These are phyloP conservation scores for Zychaea mexicana DNA, from an alignment of 371 early-diverging fungal species.

Conservation along the genomic window DNA sequence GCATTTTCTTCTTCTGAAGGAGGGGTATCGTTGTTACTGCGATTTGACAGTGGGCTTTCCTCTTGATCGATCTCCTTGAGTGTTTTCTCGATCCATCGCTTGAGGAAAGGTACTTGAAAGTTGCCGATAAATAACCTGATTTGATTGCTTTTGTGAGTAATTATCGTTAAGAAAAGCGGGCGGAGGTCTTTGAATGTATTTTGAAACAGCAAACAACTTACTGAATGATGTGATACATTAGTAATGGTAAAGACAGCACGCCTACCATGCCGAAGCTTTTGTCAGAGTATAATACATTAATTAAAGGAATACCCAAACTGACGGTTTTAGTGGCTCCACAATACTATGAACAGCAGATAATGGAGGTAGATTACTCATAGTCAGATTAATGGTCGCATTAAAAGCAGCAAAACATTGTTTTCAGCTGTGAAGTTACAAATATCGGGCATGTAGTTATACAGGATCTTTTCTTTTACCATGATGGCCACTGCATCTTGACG, in stretches of 20 bases:
- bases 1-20: not conserved
- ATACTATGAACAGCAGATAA: conserved; percentile 29
- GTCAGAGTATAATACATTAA: conserved; percentile 68
- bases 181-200: no score
- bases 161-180: not conserved
- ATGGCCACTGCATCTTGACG: conserved; percentile 57
- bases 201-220: conserved; percentile 30
- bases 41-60: not conserved
- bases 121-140: conserved; percentile 63
- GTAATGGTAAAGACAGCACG: conserved; percentile 62
- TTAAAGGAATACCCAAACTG: conserved; percentile 76
- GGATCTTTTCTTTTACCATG: conserved; percentile 27
- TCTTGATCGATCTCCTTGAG: conserved; percentile 8
- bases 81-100: conserved; percentile 52
- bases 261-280: conserved; percentile 55
- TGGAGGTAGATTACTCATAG: no score
- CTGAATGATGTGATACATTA: conserved; percentile 77
- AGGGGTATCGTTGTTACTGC: not conserved
- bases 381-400: no score
- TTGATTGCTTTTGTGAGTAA: not conserved
- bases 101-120: conserved; percentile 59
- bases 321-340: conserved; percentile 81
- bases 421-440: no score
- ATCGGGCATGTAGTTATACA: no score
- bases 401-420: no score